A percentile compares a stretch with the other conserved stretches of the same genome.
Evolutionary conservation across 352 stramenopile genomes (phyloP).

Genomic region (Pythium phragmitis): DNA sequence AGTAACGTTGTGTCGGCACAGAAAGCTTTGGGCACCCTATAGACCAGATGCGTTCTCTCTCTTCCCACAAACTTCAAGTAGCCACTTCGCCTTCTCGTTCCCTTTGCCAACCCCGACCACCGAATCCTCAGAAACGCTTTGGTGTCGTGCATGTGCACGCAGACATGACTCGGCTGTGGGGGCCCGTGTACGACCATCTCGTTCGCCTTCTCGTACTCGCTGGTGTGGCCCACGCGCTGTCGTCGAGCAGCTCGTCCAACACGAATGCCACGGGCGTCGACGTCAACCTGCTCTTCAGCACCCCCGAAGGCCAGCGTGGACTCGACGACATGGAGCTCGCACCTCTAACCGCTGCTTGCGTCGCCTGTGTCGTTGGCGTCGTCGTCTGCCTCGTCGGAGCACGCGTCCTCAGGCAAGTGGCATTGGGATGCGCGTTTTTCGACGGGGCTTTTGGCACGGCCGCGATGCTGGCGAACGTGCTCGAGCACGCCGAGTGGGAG

Average conservation of each 20-base stretch:
- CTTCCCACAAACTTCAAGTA: neutral
- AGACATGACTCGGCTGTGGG: no score
- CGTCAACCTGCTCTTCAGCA: slow-evolving; percentile 25
- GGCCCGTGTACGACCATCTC: no score
- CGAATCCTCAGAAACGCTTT: no score
- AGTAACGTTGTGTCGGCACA: no score
- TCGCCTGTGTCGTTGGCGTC: slow-evolving; percentile 45
- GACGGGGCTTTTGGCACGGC: slow-evolving; percentile 63
- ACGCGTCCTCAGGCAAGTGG: slow-evolving; percentile 51
- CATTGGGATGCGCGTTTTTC: slow-evolving; percentile 71
- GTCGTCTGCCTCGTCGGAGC: slow-evolving; percentile 57
- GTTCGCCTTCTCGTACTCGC: no score
- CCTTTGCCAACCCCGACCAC: no score
- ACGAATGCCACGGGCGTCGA: slow-evolving; percentile 12
- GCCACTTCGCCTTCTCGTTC: neutral
- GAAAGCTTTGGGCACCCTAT: neutral
- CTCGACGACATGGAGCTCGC: slow-evolving; percentile 45
- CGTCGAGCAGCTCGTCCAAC: neutral
- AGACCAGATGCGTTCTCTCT: neutral
- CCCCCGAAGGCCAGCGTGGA: slow-evolving; percentile 27
- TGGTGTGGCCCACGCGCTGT: neutral
- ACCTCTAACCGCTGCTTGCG: slow-evolving; percentile 43
- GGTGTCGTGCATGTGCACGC: neutral
- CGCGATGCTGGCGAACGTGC: slow-evolving; percentile 49
- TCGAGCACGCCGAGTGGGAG: slow-evolving; percentile 29